Base-by-base conservation (phyloP, 2,329 filamentous ascomycete genomes). In the Metarhizium album region DNA sequence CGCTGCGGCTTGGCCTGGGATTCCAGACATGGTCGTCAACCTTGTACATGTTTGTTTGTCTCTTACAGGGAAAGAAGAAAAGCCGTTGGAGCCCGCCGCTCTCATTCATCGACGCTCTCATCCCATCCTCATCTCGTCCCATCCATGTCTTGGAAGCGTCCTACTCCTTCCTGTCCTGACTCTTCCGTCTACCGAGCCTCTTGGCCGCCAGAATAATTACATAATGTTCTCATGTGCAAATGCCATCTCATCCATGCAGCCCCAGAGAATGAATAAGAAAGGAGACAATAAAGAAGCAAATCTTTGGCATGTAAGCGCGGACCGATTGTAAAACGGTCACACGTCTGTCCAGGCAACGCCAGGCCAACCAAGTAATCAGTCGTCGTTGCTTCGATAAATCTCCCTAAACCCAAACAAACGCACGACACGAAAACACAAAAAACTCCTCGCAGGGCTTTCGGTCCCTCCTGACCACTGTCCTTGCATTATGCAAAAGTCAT, bases 401-500 rank as follows among this genome's bases (percentile, higher is more conserved):
- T 4, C 40, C 3, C n/a, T n/a, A n/a, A n/a, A n/a, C n/a, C n/a
- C 3, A 20, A 42, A 22, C 38, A 9, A 20, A 49, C 37, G 45
- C n/a, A 29, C 23, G 16, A 38, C 16, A 4, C 7, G 18, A 27
- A 45, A n/a, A 45, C 20, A 31, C 16, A 33, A 31, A 46, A 33
- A 46, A 46, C 45, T 31, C 45, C 45, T 27, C 40, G 2, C 22
- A 23, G 24, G 40, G 40, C 24, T 18, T 23, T 16, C 8, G 37
- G n/a, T 40, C 37, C 8, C 24, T 31, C 20, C 18, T 9, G 37
- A 5, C 37, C 18, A 16, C 18, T 29, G 23, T 24, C 24, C 24
- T 27, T 9, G 27, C 42, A 2, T 57, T 71, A 87, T 66, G 84
- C 87, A 79, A 91, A 91, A 55, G 84, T 89, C 84, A 91, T 86